Percentiles rank a stretch among this genome's conserved stretches.
Conservation (phyloP, 192 early-diverging fungal species). For the Backusella tuberculispora region DNA sequence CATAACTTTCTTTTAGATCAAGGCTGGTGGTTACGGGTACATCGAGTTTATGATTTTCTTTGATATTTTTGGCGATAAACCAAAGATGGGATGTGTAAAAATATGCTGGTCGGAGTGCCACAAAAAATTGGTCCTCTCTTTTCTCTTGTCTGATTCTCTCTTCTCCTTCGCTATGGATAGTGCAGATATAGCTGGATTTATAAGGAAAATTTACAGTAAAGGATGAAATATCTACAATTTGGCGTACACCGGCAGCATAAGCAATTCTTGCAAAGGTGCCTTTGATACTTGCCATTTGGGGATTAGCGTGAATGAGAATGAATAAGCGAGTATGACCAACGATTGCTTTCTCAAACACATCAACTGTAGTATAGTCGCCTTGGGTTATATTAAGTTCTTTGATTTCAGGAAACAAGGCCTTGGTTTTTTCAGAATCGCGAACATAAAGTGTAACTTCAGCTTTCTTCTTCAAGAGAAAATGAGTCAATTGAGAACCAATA, state of each 20-base stretch:
- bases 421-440: conserved; percentile 20
- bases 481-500: conserved; percentile 23
- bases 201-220: neutral
- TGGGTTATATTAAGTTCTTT: neutral
- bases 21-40: neutral
- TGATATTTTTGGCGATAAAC: neutral
- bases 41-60: neutral
- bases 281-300: conserved; percentile 1
- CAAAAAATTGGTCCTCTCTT: neutral
- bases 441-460: conserved; percentile 17
- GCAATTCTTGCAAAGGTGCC: neutral
- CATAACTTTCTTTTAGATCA: neutral
- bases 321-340: conserved; percentile 29
- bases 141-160: conserved; percentile 12
- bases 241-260: conserved; percentile 32
- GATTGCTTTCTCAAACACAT: conserved; percentile 12
- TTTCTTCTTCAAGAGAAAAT: conserved; percentile 7
- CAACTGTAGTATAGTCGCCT: conserved; percentile 18
- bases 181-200: neutral
- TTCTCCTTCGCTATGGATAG: conserved; percentile 15
- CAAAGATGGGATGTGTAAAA: neutral
- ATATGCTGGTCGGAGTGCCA: neutral
- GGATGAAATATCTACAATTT: conserved; percentile 34
- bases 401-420: conserved; percentile 16
- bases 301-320: neutral